A percentile compares a stretch with the other conserved stretches of the same genome.
These are phyloP conservation scores for Yamadazyma paraphyllophila DNA, from an alignment of 805 yeast genomes.

Conservation along the genomic window DNA sequence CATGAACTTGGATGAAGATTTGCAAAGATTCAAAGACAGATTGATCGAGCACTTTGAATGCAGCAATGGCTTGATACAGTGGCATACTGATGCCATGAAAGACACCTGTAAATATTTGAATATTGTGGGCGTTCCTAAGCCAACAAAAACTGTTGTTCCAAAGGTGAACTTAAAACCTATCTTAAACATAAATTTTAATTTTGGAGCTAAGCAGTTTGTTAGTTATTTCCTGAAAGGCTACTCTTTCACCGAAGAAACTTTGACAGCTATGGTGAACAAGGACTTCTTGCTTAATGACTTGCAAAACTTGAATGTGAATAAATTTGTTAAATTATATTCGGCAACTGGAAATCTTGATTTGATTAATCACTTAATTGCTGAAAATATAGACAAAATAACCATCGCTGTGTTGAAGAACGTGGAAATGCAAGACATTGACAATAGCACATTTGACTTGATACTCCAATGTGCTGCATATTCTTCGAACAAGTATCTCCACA, in stretches of 20 bases:
- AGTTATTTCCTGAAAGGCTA: conserved; percentile 29
- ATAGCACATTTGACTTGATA: neutral
- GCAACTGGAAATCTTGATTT: conserved; percentile 2
- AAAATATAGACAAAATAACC: conserved; percentile 15
- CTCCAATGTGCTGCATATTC: conserved; percentile 2
- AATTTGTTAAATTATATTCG: conserved; percentile 7
- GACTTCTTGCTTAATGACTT: conserved; percentile 19
- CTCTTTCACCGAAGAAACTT: conserved; percentile 29
- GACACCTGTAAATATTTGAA: conserved; percentile 6
- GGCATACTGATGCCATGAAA: neutral
- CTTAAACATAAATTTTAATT: conserved; percentile 25
- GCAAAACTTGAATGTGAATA: conserved; percentile 6
- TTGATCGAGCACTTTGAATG: neutral
- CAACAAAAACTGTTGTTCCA: conserved; percentile 9
- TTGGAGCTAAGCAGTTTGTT: conserved; percentile 27
- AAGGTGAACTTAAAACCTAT: conserved; percentile 23
- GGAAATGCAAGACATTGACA: neutral
- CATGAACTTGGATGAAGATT: conserved; percentile 25
- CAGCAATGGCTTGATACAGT: neutral
- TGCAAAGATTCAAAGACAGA: conserved; percentile 18
- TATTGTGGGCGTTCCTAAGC: conserved; percentile 10
- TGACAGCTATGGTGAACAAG: conserved; percentile 30
- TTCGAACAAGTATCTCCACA: conserved; percentile 9
- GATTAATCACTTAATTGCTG: conserved; percentile 9
- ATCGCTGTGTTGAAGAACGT: conserved; percentile 9